phyloP scores from a whole-genome alignment of 768 basidiomycete species.

The Lentinula sp. region DNA sequence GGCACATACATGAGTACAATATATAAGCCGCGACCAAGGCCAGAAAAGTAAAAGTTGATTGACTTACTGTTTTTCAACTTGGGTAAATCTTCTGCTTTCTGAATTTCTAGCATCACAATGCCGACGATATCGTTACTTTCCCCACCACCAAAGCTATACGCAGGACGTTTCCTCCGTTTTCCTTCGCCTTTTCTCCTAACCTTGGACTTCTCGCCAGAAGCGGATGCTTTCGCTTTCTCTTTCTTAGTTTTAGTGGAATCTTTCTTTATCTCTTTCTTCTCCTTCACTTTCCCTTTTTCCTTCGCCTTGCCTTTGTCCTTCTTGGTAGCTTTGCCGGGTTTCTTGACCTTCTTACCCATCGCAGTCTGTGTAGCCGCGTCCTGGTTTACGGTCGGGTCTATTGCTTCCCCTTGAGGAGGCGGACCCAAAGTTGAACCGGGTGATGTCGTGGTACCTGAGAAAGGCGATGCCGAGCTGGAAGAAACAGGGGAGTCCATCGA shows the following conservation, averaged over 20 bases:
- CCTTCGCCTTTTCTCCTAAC: not conserved
- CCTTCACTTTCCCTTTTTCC: conserved; percentile 2
- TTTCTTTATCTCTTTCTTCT: not conserved
- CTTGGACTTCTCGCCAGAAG: not conserved
- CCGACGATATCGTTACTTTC: conserved; percentile 77
- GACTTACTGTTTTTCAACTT: conserved; percentile 78
- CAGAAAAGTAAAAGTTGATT: not conserved
- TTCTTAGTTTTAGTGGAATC: not conserved
- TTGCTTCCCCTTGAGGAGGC: not conserved
- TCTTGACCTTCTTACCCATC: not conserved
- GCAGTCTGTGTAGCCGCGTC: conserved; percentile 1
- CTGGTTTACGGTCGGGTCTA: not conserved
- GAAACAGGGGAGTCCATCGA: not conserved
- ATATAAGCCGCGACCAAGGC: not conserved
- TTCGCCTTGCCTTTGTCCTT: conserved; percentile 17
- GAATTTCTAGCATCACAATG: conserved; percentile 93
- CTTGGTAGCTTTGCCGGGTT: not conserved
- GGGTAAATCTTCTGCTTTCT: conserved; percentile 79
- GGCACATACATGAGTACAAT: not conserved
- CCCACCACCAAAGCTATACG: conserved; percentile 41
- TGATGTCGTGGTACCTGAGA: not conserved
- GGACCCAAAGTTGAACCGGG: not conserved
- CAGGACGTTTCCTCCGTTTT: conserved; percentile 21
- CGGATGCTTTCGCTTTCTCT: not conserved
- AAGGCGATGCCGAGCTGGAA: not conserved